phyloP scores from a whole-genome alignment of 495 filamentous ascomycete genomes.

The Aspergillus carlsbadensis region DNA sequence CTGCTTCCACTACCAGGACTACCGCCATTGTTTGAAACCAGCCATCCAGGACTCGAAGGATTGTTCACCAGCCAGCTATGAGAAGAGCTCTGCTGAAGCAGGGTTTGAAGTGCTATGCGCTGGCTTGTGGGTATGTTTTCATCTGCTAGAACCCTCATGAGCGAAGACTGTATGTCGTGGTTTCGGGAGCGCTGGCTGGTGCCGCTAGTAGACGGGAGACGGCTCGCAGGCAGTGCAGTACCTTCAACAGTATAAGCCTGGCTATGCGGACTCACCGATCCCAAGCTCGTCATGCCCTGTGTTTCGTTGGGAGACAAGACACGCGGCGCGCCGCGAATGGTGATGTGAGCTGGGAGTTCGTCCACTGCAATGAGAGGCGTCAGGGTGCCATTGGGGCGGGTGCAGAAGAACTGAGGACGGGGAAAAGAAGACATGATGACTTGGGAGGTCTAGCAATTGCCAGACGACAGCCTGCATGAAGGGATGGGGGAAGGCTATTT shows the following conservation, averaged over 20 bases:
- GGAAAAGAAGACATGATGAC: slow-evolving; percentile 26
- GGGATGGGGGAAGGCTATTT: neutral
- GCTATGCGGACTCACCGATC: slow-evolving; percentile 27
- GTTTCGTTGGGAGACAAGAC: slow-evolving; percentile 34
- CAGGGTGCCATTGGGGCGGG: slow-evolving; percentile 55
- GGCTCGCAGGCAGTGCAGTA: slow-evolving; percentile 17
- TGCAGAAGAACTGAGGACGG: slow-evolving; percentile 51
- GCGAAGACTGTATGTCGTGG: slow-evolving; percentile 22
- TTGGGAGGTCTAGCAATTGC: neutral
- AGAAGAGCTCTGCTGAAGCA: slow-evolving; percentile 21
- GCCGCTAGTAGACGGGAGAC: slow-evolving; percentile 2
- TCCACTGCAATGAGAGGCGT: slow-evolving; percentile 67
- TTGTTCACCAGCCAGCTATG: slow-evolving; percentile 16
- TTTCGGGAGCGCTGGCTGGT: slow-evolving; percentile 18
- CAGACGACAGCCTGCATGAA: neutral
- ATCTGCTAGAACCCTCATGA: slow-evolving; percentile 26
- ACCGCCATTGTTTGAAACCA: slow-evolving; percentile 15
- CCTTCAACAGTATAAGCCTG: slow-evolving; percentile 38
- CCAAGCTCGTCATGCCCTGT: slow-evolving; percentile 47
- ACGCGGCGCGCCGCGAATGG: slow-evolving; percentile 36
- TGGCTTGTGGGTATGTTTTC: slow-evolving; percentile 22
- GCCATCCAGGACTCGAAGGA: slow-evolving; percentile 15
- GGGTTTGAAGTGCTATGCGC: slow-evolving; percentile 21
- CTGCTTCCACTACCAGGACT: slow-evolving; percentile 3
- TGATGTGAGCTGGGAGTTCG: slow-evolving; percentile 50